These are phyloP conservation scores for Trichophyton benhamiae DNA, from an alignment of 2,329 filamentous ascomycete genomes.

Conservation along the genomic window DNA sequence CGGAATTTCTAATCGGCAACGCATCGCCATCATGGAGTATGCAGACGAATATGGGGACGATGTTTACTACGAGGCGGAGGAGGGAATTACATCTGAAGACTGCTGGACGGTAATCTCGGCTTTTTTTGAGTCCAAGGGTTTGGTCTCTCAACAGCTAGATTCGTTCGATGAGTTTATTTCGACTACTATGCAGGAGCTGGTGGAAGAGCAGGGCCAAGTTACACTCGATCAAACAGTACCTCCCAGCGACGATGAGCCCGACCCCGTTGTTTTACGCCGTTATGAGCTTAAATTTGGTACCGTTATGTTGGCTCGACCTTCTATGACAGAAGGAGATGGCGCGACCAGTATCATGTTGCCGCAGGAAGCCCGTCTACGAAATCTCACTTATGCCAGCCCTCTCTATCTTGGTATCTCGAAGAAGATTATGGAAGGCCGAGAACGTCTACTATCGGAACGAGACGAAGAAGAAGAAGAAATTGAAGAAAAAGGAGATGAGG, in stretches of 20 bases:
- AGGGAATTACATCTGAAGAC: constrained; percentile 85
- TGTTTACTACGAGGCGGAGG: constrained; percentile 54
- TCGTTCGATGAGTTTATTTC: constrained; percentile 96
- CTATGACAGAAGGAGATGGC: constrained; percentile 86
- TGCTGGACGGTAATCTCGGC: constrained; percentile 97
- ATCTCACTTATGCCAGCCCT: constrained; percentile 86
- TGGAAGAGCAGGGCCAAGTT: constrained; percentile 81
- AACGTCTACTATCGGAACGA: constrained; percentile 60
- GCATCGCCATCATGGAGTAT: constrained; percentile 37
- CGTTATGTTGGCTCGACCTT: constrained; percentile 76
- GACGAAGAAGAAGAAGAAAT: constrained; percentile 39
- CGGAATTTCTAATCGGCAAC: background rate
- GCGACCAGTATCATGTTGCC: constrained; percentile 74
- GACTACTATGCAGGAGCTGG: constrained; percentile 85
- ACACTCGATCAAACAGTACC: constrained; percentile 89
- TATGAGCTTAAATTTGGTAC: constrained; percentile 93
- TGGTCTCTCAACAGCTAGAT: constrained; percentile 94
- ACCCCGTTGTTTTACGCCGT: constrained; percentile 71
- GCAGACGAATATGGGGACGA: constrained; percentile 57
- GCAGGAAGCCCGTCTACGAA: constrained; percentile 89
- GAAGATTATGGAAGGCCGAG: constrained; percentile 69
- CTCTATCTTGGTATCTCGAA: constrained; percentile 83
- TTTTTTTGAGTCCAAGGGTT: constrained; percentile 90
- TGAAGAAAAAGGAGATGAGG: constrained; percentile 37
- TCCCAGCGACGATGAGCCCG: constrained; percentile 55